Base-by-base conservation (phyloP, 2,329 filamentous ascomycete genomes). In the Cladophialophora carrionii region DNA sequence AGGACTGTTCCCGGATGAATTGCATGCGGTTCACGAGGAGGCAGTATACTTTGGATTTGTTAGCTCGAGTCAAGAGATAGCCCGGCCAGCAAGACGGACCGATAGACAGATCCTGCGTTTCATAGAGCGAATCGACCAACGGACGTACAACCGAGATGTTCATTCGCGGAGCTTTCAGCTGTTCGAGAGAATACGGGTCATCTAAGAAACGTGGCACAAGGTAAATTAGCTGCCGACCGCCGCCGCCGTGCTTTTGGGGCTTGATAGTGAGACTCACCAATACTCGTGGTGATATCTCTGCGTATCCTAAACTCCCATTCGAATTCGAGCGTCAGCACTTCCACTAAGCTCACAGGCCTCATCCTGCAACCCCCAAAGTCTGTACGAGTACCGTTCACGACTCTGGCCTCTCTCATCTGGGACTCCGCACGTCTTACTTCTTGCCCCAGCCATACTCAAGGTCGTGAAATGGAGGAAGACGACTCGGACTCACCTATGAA, bases 81-180 rank as follows among this genome's bases (percentile, higher is more conserved):
- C 31, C 32, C 14, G 49, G 20, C 20, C 1, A 10, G 22, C 12
- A 24, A 5, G 2, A 12, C 82, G 69, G 78, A 89, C 87, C 84
- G 62, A 93, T 87, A 1, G 90, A 94, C 46, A 93, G 88, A 78
- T 95, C 91, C 65, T 91, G 84, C 64, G 88, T 83, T 72, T 90
- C 87, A 74, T 92, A 95, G 8, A 94, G 84, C 74, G 91, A 89
- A 74, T 95, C 90, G n/a, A 95, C 90, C 29, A 95, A 79, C 0
- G 91, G 91, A 64, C 91, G 85, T 22, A 95, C 88, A 52, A 95
- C 88, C 1, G 89, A 84, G 57, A 91, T 85, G 74, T 95, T 95
- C 82, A 95, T 92, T 64, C 90, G 85, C 62, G 92, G 88, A 75
- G 92, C 90, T 72, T 88, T 86, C 68, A 96, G 80, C 79, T 95